Base-by-base conservation (phyloP, 2,329 filamentous ascomycete species). In the Alternaria sp. region DNA sequence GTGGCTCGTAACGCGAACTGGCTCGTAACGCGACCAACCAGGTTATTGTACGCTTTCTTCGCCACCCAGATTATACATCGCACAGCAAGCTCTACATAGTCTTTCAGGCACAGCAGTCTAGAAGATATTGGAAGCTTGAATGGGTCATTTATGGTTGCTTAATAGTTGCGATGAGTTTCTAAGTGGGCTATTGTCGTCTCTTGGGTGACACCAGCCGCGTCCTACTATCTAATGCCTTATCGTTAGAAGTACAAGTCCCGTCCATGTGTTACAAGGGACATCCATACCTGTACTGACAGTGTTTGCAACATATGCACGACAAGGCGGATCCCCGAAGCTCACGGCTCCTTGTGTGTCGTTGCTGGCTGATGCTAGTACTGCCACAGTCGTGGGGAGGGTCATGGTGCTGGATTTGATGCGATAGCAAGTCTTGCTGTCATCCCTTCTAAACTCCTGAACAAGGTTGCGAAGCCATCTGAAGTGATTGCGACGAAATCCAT, bases 41-140 rank as follows among this genome's bases (percentile, higher is more conserved):
- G n/a, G n/a, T n/a, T n/a, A 34, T 34, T 21, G 44, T 9, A 33
- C 31, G 31, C 44, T 24, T 34, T 45, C 26, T 45, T 48, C 44
- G 44, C 44, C 44, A 48, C 44, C 44, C 31, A 3, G 31, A 48
- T 48, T 48, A 48, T 48, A 26, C 13, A 48, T 48, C 44, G 36
- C 29, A 6, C 9, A 24, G 21, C 29, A 40, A 13, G 21, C 44
- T 36, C 21, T 17, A 36, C 23, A 34, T 33, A 14, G 17, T n/a
- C 31, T 9, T 46, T 23, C 13, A 14, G 24, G 21, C 29, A 34
- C 13, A 8, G 14, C 28, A 0, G 3, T 37, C 17, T 31, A 14
- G 42, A 37, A 31, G 42, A 33, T 21, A 10, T 14, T 46, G 11
- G 13, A 33, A 14, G 23, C 17, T 17, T 7, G 10, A 28, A 21